Conservation (phyloP, 2,329 filamentous ascomycete genomes). For the Colletotrichum sp. region DNA sequence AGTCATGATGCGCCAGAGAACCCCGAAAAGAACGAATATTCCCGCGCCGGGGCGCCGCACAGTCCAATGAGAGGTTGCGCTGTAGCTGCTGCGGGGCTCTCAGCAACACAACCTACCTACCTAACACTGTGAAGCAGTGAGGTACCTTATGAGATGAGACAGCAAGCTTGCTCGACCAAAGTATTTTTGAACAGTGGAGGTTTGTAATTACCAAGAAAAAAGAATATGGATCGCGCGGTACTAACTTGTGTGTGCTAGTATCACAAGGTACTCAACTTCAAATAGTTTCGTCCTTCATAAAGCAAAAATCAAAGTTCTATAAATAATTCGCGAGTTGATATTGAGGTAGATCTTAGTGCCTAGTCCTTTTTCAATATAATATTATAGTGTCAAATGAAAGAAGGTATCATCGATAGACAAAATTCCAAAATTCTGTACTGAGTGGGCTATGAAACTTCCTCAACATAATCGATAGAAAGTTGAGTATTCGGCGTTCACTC, state of each 20-base stretch:
- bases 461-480: background rate
- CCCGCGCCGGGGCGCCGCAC: background rate
- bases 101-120: background rate
- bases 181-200: background rate
- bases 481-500: background rate
- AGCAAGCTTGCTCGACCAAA: background rate
- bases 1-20: slow-evolving; percentile 7
- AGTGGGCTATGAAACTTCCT: background rate
- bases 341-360: accelerated
- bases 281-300: background rate
- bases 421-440: accelerated
- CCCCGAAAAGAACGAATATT: background rate
- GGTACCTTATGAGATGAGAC: background rate
- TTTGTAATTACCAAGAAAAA: no score
- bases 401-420: accelerated
- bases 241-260: background rate
- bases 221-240: no score
- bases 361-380: no score
- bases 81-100: background rate
- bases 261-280: background rate
- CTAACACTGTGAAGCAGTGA: background rate
- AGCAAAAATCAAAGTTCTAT: no score
- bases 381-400: accelerated
- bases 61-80: slow-evolving; percentile 16
- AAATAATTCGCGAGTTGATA: no score